Evolutionary conservation across 371 early-diverging fungal genomes (phyloP), one percentile per base, ranked within the genome.

Genomic region (Phascolomyces articulosus): DNA sequence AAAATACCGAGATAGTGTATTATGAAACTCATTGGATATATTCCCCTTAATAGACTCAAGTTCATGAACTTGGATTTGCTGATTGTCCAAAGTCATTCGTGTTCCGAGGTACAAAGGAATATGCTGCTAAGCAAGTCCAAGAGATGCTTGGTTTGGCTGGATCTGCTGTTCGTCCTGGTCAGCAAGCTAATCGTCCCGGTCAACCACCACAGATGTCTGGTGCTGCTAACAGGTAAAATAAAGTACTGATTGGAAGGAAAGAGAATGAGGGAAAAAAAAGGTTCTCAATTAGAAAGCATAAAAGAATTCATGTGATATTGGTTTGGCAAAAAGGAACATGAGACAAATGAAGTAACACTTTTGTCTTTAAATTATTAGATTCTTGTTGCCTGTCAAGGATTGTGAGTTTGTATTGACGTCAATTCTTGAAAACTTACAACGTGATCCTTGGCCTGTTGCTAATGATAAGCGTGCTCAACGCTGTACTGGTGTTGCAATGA

Each of bases 371-470:
- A 34, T 34, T 6, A 53, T 10, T 61, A 74, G 90, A 70, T 98
- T 99, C 78, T 79, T 98, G 65, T 85, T 93, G 68, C 96, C 95
- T 40, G 91, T 95, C 40, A 88, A 93, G 62, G 94, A 97, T 75
- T 97, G 98, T 81, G 96, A 95, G 73, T 96, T 97, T 75, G 93
- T 95, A 20, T 74, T 99, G 64, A 95, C 96, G 0, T 89, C 94
- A 31, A 93, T 97, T 63, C 75, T 99, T 57, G 98, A 99, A 79
- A 93, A 96, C 70, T 86, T 99, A 56, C 95, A 96, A 80, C 89
- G 89, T 55, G 99, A 99, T 76, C 98, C 99, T n/a, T 99, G 99
- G 97, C 97, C 99, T 4, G 98, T 98, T 7, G 90, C 92, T 24
- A 85, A 87, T 63, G 99, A 96, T 64, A 93, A 93, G 73, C 95